phyloP scores from a whole-genome alignment of 371 early-diverging fungal species.

The Mortierella sp. region DNA sequence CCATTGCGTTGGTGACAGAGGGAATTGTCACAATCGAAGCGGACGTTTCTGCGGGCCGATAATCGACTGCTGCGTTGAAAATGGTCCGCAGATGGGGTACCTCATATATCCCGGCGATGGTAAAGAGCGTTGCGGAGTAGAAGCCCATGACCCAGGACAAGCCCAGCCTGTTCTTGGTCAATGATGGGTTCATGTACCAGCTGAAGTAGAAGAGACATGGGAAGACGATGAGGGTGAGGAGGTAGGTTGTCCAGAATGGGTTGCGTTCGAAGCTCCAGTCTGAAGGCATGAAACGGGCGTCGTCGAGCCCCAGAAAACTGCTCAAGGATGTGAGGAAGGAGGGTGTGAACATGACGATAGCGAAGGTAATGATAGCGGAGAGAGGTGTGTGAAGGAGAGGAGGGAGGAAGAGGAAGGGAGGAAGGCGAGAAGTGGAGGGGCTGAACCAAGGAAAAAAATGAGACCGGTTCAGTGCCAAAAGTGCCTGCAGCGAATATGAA shows the following conservation, averaged over 20 bases:
- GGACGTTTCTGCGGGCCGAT: conserved; percentile 7
- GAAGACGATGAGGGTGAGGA: conserved; percentile 27
- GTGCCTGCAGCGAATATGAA: no score
- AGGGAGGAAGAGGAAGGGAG: neutral
- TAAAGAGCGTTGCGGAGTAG: conserved; percentile 42
- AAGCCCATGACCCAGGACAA: conserved; percentile 50
- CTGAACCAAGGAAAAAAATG: neutral
- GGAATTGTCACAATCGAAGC: neutral
- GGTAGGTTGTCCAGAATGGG: conserved; percentile 48
- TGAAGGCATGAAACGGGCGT: conserved; percentile 26
- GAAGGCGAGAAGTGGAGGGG: neutral
- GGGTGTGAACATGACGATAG: conserved; percentile 6
- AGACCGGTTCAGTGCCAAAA: neutral
- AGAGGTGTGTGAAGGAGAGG: neutral
- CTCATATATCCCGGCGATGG: conserved; percentile 43
- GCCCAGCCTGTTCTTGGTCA: conserved; percentile 43
- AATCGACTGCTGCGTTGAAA: conserved; percentile 41
- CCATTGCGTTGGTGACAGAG: neutral
- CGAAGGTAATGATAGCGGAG: neutral
- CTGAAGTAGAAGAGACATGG: conserved; percentile 50
- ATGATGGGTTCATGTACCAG: conserved; percentile 45
- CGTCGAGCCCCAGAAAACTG: conserved; percentile 28
- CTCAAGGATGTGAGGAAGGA: conserved; percentile 9
- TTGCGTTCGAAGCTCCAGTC: conserved; percentile 41
- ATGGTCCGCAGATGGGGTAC: conserved; percentile 40